phyloP scores from a whole-genome alignment of 306 rosid species.

The Malus orientalis region DNA sequence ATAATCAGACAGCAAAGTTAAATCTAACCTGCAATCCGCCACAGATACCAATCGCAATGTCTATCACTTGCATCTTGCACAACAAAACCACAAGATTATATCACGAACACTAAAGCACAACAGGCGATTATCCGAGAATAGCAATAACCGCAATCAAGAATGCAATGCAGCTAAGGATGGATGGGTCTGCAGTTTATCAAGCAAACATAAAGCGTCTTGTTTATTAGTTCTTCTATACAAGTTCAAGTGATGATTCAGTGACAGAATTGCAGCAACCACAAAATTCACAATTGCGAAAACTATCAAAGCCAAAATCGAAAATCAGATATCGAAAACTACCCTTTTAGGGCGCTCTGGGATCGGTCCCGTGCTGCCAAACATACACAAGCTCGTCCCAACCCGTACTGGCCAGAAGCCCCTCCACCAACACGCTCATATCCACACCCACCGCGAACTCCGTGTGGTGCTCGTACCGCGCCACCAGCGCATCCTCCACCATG shows the following conservation, averaged over 20 bases:
- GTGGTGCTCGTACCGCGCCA: constrained; percentile 83
- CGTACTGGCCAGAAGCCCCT: constrained; percentile 83
- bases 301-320: neutral
- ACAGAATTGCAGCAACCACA: neutral
- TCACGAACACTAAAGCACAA: neutral
- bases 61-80: neutral
- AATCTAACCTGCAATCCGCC: neutral
- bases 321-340: constrained; percentile 3
- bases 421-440: constrained; percentile 86
- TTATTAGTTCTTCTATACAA: constrained; percentile 1
- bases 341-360: constrained; percentile 70
- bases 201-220: neutral
- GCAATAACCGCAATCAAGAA: neutral
- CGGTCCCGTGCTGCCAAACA: constrained; percentile 91
- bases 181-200: neutral
- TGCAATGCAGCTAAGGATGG: neutral
- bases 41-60: neutral
- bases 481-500: constrained; percentile 77
- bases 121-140: neutral
- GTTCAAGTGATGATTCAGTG: neutral
- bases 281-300: constrained; percentile 1
- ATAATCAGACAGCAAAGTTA: neutral
- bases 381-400: constrained; percentile 95
- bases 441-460: constrained; percentile 89
- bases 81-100: neutral